Percentiles rank a stretch among this genome's conserved stretches.
Conservation (phyloP, 1,284 basidiomycete genomes). For the Ceratorhiza oryzae-sativae region DNA sequence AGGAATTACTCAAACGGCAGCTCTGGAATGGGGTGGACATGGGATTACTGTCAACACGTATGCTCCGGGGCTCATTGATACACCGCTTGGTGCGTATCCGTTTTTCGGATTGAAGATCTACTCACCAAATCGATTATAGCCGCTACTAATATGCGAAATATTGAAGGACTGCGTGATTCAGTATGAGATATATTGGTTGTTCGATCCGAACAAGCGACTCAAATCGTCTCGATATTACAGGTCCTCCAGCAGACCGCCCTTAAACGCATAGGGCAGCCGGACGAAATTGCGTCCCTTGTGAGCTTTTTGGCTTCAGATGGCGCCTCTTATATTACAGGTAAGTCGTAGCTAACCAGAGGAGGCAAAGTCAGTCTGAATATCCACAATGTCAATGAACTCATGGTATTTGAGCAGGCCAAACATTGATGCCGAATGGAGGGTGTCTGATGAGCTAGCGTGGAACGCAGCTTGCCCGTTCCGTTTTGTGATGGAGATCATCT, state of each 20-base stretch:
- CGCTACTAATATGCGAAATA: too few relatives aligned
- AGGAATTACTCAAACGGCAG: slow-evolving; percentile 7
- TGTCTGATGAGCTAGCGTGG: too few relatives aligned
- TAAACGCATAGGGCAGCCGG: slow-evolving; percentile 3
- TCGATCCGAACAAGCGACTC: too few relatives aligned
- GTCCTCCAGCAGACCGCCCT: background rate
- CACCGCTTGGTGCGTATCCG: slow-evolving; percentile 35
- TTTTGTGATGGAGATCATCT: too few relatives aligned
- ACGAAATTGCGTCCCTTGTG: background rate
- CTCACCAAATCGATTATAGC: background rate
- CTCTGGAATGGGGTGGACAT: slow-evolving; percentile 34
- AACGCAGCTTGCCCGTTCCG: too few relatives aligned
- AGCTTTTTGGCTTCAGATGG: slow-evolving; percentile 22
- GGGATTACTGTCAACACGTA: slow-evolving; percentile 42
- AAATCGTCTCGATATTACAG: background rate
- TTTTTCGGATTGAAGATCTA: background rate
- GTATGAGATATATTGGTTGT: too few relatives aligned
- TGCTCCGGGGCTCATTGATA: slow-evolving; percentile 42
- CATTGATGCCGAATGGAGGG: background rate
- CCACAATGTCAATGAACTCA: too few relatives aligned
- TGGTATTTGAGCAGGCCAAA: background rate
- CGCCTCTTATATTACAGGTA: slow-evolving; percentile 25
- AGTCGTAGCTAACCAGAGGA: background rate
- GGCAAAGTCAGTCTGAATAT: too few relatives aligned
- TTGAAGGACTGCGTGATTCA: too few relatives aligned